Base-by-base conservation (phyloP, 306 rosid genomes). In the Pyrus pyrifolia region DNA sequence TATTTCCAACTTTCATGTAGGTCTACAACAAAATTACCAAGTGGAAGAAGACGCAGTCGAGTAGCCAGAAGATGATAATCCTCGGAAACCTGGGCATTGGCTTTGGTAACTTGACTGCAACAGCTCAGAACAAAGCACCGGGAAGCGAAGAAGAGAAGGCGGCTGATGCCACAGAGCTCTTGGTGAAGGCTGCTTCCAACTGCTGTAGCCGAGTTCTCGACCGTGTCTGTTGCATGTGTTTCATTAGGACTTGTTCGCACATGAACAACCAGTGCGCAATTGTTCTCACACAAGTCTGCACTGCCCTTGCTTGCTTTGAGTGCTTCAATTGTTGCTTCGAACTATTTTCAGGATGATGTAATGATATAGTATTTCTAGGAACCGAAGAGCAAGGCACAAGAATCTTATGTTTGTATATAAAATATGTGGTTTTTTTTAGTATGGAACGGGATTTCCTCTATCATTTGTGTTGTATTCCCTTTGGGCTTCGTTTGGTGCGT, bases 221-320 rank as follows among this genome's bases (percentile, higher is more conserved):
- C 52, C 88, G 78, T 15, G 77, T 80, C 53, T 90, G 97, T 73
- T 84, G 99, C 85, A 79, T 95, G 96, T 95, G 97, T 79, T 82
- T 85, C 86, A 73, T 95, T 38, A 81, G 65, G 67, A 4, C 91
- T 65, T 91, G 97, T 66, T 25, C 83, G 15, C 67, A 49, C 68
- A 30, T 88, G 79, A 95, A 86, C 75, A 88, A 90, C 82, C 89
- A 77, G 67, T 87, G 89, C 67, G 87, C 93, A 33, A 76, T 90
- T 18, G 82, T 84, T 49, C 86, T 91, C 70, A 51, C 96, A 17
- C 99, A 95, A 57, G 73, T 95, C 55, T 83, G 97, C 82, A 42
- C 97, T 17, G 99, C 97, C 71, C 86, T 95, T 53, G 87, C 97
- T 57, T 95, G 99, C 65, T 87, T 83, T 27, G 96, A 74, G 91